Conservation (phyloP, 495 filamentous ascomycete species). For the Annulohypoxylon maeteangense region DNA sequence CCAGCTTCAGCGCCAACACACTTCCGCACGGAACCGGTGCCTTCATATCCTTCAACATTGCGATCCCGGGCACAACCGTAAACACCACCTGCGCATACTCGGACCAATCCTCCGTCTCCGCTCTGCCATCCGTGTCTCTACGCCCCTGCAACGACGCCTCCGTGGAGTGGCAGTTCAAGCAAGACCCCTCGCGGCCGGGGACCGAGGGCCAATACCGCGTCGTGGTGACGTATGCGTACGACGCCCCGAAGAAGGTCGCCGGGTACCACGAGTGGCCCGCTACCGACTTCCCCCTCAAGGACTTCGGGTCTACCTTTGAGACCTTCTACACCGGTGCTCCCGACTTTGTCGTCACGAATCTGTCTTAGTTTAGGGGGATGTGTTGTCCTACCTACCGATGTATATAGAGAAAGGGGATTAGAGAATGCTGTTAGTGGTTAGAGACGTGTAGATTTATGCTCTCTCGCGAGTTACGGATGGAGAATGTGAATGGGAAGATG, state of each 20-base stretch:
- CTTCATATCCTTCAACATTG: constrained; percentile 39
- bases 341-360: constrained; percentile 32
- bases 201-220: constrained; percentile 37
- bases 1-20: constrained; percentile 39
- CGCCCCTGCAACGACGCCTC: constrained; percentile 35
- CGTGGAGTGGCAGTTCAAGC: constrained; percentile 42
- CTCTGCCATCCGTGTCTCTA: constrained; percentile 30
- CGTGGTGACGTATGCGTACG: constrained; percentile 40
- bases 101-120: constrained; percentile 26
- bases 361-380: constrained; percentile 7
- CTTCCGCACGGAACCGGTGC: constrained; percentile 27
- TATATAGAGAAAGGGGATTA: too few species aligned
- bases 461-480: not conserved
- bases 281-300: constrained; percentile 35
- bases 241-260: constrained; percentile 6
- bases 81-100: constrained; percentile 37
- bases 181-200: constrained; percentile 42
- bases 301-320: constrained; percentile 23
- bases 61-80: constrained; percentile 20
- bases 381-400: too few species aligned
- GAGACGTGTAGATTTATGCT: not conserved
- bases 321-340: constrained; percentile 36
- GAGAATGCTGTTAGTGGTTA: too few species aligned
- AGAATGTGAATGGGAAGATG: not conserved
- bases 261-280: constrained; percentile 44